Evolutionary conservation across 2,329 filamentous ascomycete genomes (phyloP), one percentile per base, ranked within the genome.

Genomic region (Fusarium sp.): DNA sequence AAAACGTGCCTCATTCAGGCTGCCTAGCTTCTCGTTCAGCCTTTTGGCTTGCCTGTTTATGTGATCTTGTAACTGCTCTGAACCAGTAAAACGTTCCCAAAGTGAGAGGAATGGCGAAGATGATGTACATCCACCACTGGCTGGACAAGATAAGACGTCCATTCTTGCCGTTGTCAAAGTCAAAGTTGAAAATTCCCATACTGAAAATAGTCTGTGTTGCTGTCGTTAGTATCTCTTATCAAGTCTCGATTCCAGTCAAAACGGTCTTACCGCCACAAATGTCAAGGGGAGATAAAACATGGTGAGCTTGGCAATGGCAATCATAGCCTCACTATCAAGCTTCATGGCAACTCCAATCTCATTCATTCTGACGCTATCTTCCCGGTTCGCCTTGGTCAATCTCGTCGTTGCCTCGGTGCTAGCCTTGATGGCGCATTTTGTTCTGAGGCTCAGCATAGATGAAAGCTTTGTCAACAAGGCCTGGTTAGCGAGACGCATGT

Each of bases 41-140:
- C 20, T 59, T 59, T 17, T 39, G 15, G 35, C 26, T 32, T 0
- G 57, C 45, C 5, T 32, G 45, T 22, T 54, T 54, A 10, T 60
- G 22, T 5, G 57, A 54, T 11, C 35, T 53, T 1, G 57, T 60
- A 0, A 54, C 42, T 8, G 35, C 35, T 1, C 45, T 6, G 11
- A 60, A 51, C 56, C 56, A 51, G 20, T 59, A 59, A 30, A 59
- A 59, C 8, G 56, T 59, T 5, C 32, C 56, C 6, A 59, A 9
- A 9, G n/a, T 56, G 4, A 61, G n/a, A 11, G 58, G 58, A 1
- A 56, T 18, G 3, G 38, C 24, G 0, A 61, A 28, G 1, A 56
- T 18, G n/a, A 56, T n/a, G 9, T 56, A 42, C 12, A 56, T 22
- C 57, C 48, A 56, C 36, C 58, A 42, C 1, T 61, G 48, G 28